Evolutionary conservation across 495 filamentous ascomycete genomes (phyloP), one percentile per base, ranked within the genome.

Genomic region (Astrothelium macrocarpum): DNA sequence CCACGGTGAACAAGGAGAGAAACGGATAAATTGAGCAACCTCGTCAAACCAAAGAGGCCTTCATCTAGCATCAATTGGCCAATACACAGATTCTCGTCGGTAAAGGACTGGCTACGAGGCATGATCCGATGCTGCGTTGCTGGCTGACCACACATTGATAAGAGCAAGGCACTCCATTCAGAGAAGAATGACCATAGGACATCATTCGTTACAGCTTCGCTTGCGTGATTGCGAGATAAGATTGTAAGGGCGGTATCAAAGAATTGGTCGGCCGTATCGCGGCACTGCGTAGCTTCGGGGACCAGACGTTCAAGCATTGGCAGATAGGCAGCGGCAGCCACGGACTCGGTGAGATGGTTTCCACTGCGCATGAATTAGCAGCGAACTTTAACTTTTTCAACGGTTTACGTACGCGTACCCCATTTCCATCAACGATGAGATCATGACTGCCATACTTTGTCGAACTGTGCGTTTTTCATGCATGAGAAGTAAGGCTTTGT

Each of bases 251-350:
- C 74, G 62, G 80, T 75, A 23, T 78, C 76, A 64, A 86, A 87
- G 53, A 87, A 80, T 64, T 89, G 79, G 60, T 80, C 75, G 12
- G 81, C 80, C 59, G 82, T 76, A 4, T 70, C 59, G 45, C 77
- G 73, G 67, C 76, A 77, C 12, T 77, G 65, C 18, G 74, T 67
- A 2, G 77, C 75, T 39, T 78, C 69, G 0, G 83, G 78, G 29
- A 87, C 73, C 20, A 79, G 74, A 16, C 75, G 68, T 28, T 78
- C 75, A 60, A 85, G 74, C 0, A 82, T 72, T 25, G 77, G 68
- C 83, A 84, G 87, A 59, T 85, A 77, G 59, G 73, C 75, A n/a
- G 68, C 64, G 16, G 72, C 70, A 63, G 16, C 16, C 20, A 16
- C 16, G 11, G 9, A 12, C 9, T 9, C 9, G 29, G 79, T 75